Base-by-base conservation (phyloP, 805 yeast genomes). In the Kluyveromyces starmeri region DNA sequence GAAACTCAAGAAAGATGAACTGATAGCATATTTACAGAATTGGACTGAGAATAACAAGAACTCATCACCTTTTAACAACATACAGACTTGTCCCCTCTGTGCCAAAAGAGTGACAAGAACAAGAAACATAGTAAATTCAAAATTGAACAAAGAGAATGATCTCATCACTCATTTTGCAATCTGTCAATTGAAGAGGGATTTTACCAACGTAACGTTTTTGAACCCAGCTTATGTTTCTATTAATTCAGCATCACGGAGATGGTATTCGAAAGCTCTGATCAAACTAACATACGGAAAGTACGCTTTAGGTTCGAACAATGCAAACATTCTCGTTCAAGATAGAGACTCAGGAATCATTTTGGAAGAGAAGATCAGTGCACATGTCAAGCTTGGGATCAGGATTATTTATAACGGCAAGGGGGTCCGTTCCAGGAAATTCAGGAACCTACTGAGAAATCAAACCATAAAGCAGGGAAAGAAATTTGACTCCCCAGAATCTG, bases 301-400 rank as follows among this genome's bases (percentile, higher is more conserved):
- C 53, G 75, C 77, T 32, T 59, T 89, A 23, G 96, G 96, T 2
- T 77, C 79, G 16, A 84, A 89, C 51, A 85, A 94, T 31, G 98
- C 96, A 7, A 89, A 89, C 51, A 89, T 92, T 20, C 64, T 92
- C 32, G 96, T 89, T 2, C 97, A 92, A 55, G 96, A 92, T 54
- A 67, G 98, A 41, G 65, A 71, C 12, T 79, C 96, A 0, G 98
- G 98, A 0, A 70, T 83, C 29, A 75, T 89, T n/a, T 58, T 82
- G 50, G 97, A 89, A 53, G 98, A 89, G 49, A 85, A 85, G 48
- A 89, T 92, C 83, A 78, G 88, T 38, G 74, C 83, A 1, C 83
- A 83, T 48, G 92, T 92, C 8, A 67, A 96, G 32, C 53, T 92
- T 23, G 98, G 97, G 0, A 89, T 89, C 35, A 59, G 96, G 28